Evolutionary conservation across 2,329 filamentous ascomycete species (phyloP), one percentile per base, ranked within the genome.

Genomic region (Ceratocystis variospora): DNA sequence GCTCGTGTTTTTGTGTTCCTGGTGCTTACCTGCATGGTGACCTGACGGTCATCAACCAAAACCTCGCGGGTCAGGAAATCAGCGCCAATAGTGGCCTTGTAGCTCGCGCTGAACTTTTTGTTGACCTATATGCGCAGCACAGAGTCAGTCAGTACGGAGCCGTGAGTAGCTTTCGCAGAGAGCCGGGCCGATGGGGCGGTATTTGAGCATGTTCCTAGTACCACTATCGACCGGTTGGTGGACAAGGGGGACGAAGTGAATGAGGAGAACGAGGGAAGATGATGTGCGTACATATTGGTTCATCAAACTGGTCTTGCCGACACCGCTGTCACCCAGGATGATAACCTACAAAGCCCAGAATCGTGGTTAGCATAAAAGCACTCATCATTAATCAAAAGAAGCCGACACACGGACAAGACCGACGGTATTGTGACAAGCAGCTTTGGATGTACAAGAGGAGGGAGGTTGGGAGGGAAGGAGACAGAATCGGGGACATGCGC

Each of bases 231-330:
- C n/a, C 55, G 55, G 12, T 19, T 31, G 55, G 55, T n/a, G 22
- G 41, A 37, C 61, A n/a, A 44, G 15, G 55, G 0, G 22, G 28
- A 57, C 22, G 48, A 41, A 25, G 22, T 25, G 22, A 2, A 25
- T 25, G 19, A 22, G 25, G 19, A 25, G 31, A 41, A 3, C 46
- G 44, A 3, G n/a, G 44, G 33, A 12, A 66, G 25, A 37, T n/a
- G 19, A 19, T n/a, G 19, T 33, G 31, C 89, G 77, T 86, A 97
- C 94, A 89, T 97, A 99, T 97, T 99, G 94, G 80, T 99, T 99
- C 94, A 99, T 99, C 84, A 99, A 86, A 78, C 91, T 96, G 69
- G 94, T 99, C 84, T 99, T 99, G 76, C 94, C 94, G 69, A 99
- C 94, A 79, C 94, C 94, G 78, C 93, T 97, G 78, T 99, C 94